These are phyloP conservation scores for Eucalyptus regnans DNA, from an alignment of 345 rosid species.

Conservation along the genomic window DNA sequence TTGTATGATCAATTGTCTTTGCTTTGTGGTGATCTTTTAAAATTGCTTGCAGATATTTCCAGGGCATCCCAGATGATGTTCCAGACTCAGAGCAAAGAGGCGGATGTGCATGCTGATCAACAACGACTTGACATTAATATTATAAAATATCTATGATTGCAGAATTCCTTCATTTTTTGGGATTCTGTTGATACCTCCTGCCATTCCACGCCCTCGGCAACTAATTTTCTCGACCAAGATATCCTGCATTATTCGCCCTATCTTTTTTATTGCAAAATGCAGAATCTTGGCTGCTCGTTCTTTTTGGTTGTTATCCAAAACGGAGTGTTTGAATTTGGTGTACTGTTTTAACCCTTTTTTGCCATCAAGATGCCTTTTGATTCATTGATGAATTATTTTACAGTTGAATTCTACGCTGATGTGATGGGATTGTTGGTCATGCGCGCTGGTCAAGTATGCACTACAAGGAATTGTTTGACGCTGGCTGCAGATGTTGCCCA, in stretches of 20 bases:
- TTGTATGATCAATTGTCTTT: neutral
- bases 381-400: neutral
- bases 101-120: conserved; percentile 76
- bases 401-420: neutral
- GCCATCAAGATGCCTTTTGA: neutral
- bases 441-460: neutral
- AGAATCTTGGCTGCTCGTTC: neutral
- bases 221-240: neutral
- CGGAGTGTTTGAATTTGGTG: neutral
- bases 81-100: conserved; percentile 81
- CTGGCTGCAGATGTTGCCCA: neutral
- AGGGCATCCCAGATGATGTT: conserved; percentile 62
- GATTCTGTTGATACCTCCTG: neutral
- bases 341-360: neutral
- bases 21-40: neutral
- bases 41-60: conserved; percentile 66
- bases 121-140: neutral
- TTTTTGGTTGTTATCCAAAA: neutral
- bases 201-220: neutral
- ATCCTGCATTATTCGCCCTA: neutral
- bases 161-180: neutral
- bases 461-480: neutral
- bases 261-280: neutral
- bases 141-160: neutral
- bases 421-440: neutral